A percentile compares a stretch with the other conserved stretches of the same genome.
phyloP scores from a whole-genome alignment of 345 rosid species.

The Passiflora organensis region DNA sequence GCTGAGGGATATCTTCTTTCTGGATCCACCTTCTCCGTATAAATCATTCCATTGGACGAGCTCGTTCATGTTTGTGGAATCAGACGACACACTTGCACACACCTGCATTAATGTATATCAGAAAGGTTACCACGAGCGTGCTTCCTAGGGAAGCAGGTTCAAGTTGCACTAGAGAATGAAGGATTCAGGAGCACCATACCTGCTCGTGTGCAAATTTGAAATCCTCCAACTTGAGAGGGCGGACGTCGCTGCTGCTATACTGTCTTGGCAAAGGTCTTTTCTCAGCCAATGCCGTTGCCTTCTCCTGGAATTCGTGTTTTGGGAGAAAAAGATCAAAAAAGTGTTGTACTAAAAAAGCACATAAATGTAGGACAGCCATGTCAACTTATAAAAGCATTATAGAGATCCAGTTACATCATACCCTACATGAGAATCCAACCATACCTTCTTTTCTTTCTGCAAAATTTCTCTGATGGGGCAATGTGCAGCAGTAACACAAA shows the following conservation, averaged over 20 bases:
- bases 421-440: background rate
- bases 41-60: constrained; percentile 93
- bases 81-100: constrained; percentile 95
- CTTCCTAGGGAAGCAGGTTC: no score
- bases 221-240: constrained; percentile 74
- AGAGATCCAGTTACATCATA: no score
- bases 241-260: constrained; percentile 68
- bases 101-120: constrained; percentile 46
- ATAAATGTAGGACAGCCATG: no score
- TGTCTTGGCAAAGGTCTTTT: constrained; percentile 57
- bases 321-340: background rate
- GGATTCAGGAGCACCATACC: constrained; percentile 38
- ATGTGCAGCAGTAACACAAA: constrained; percentile 92
- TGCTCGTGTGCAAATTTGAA: constrained; percentile 88
- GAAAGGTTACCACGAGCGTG: no score
- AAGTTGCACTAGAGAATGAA: no score
- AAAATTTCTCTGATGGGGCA: constrained; percentile 91
- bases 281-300: constrained; percentile 52
- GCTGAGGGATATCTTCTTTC: constrained; percentile 82
- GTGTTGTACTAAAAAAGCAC: background rate
- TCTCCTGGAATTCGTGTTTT: constrained; percentile 52
- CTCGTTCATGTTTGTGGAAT: constrained; percentile 89
- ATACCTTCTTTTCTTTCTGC: constrained; percentile 89
- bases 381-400: no score
- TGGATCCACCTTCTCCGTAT: constrained; percentile 98